Conservation (phyloP, 2,329 filamentous ascomycete species). For the Talaromyces amestolkiae region DNA sequence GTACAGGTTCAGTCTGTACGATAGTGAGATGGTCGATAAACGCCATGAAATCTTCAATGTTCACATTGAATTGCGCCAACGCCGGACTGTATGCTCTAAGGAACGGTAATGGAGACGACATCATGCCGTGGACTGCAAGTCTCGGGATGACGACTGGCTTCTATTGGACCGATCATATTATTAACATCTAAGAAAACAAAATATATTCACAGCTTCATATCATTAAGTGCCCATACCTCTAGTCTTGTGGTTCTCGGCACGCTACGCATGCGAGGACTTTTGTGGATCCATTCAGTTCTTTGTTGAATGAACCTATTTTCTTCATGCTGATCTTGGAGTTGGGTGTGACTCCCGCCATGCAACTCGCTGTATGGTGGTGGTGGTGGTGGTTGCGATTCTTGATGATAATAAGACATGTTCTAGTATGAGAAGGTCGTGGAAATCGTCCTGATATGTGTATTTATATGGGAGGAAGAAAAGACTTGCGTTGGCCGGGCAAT, state of each 20-base stretch:
- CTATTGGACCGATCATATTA: not conserved
- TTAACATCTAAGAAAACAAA: not conserved
- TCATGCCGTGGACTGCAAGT: slow-evolving; percentile 10
- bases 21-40: slow-evolving; percentile 7
- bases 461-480: not conserved
- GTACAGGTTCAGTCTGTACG: slow-evolving; percentile 8
- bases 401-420: not conserved
- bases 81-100: slow-evolving; percentile 9
- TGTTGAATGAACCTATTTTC: not conserved
- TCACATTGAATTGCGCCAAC: not conserved
- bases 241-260: not conserved
- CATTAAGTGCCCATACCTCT: not conserved
- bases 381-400: not conserved
- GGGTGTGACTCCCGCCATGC: not conserved
- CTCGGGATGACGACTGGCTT: slow-evolving; percentile 10
- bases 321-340: not conserved
- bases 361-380: not conserved
- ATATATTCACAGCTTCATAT: not conserved
- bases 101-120: slow-evolving; percentile 10
- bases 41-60: not conserved
- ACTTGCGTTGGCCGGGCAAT: too few relatives aligned
- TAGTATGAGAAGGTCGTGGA: not conserved
- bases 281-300: not conserved
- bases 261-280: not conserved
- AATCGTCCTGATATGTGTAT: not conserved